A percentile compares a stretch with the other conserved stretches of the same genome.
phyloP scores from a whole-genome alignment of 2,329 filamentous ascomycete species.

The Verticillium zaregamsianum region DNA sequence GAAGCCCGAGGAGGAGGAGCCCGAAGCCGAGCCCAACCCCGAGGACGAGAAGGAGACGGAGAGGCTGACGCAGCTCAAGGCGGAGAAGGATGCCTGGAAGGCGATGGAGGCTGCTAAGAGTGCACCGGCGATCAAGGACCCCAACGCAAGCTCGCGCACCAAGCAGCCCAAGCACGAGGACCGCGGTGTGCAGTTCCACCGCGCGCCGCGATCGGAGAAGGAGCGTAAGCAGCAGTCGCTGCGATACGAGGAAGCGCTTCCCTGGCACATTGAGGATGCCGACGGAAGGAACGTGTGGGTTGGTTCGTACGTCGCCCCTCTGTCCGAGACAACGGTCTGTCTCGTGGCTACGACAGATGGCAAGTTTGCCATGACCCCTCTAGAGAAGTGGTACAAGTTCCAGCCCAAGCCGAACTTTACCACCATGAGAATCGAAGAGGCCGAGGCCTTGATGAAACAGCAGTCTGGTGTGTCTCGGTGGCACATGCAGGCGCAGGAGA shows the following conservation, averaged over 20 bases:
- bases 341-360: slow-evolving; percentile 61
- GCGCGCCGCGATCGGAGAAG: slow-evolving; percentile 74
- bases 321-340: slow-evolving; percentile 82
- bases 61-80: slow-evolving; percentile 64
- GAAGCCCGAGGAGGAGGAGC: slow-evolving; percentile 48
- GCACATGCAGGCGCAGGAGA: slow-evolving; percentile 67
- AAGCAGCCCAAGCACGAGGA: slow-evolving; percentile 74
- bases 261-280: slow-evolving; percentile 96
- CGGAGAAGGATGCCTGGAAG: slow-evolving; percentile 79
- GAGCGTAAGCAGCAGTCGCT: slow-evolving; percentile 68
- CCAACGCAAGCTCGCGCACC: slow-evolving; percentile 51
- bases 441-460: slow-evolving; percentile 77
- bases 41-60: slow-evolving; percentile 58
- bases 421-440: slow-evolving; percentile 75
- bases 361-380: slow-evolving; percentile 78
- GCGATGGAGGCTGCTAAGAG: slow-evolving; percentile 90
- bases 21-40: slow-evolving; percentile 30
- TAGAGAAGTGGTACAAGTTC: slow-evolving; percentile 96
- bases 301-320: slow-evolving; percentile 81
- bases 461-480: slow-evolving; percentile 74
- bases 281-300: slow-evolving; percentile 95
- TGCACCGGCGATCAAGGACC: slow-evolving; percentile 69
- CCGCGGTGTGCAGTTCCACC: slow-evolving; percentile 72
- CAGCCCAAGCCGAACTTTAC: slow-evolving; percentile 75
- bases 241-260: slow-evolving; percentile 91